Evolutionary conservation across 106 monocot species (phyloP).

Genomic region (Dioscorea dumetorum): DNA sequence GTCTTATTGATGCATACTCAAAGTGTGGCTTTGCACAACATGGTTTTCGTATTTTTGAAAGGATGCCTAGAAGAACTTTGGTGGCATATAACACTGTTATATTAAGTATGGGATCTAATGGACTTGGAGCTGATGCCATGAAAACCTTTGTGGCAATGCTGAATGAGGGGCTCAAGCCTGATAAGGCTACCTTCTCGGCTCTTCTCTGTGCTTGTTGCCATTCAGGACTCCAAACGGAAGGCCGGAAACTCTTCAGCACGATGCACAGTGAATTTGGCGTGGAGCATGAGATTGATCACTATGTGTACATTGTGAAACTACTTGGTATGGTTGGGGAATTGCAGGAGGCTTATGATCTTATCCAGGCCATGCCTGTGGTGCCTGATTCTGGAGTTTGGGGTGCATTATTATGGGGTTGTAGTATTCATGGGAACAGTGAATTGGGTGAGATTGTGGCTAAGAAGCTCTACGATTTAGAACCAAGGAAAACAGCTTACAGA

Average conservation of each 20-base stretch:
- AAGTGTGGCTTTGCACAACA: constrained; percentile 52
- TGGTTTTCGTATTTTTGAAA: constrained; percentile 28
- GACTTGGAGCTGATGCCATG: constrained; percentile 25
- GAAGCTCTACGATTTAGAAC: constrained; percentile 33
- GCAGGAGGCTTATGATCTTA: constrained; percentile 49
- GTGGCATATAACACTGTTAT: constrained; percentile 49
- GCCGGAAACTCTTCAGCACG: constrained; percentile 25
- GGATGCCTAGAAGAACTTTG: constrained; percentile 31
- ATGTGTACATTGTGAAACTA: constrained; percentile 64
- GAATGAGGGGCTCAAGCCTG: constrained; percentile 25
- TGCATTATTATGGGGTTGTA: constrained; percentile 66
- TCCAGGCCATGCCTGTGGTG: constrained; percentile 38
- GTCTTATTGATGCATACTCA: constrained; percentile 46
- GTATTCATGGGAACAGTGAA: constrained; percentile 38
- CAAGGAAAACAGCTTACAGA: constrained; percentile 43
- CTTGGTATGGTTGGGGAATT: constrained; percentile 42
- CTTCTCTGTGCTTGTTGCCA: constrained; percentile 63
- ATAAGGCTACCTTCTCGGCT: constrained; percentile 57
- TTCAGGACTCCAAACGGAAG: constrained; percentile 31
- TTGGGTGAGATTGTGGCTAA: constrained; percentile 33
- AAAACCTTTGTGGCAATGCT: constrained; percentile 37
- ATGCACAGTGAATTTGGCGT: constrained; percentile 51
- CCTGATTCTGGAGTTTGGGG: constrained; percentile 61
- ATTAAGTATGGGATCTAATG: constrained; percentile 46
- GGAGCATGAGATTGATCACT: constrained; percentile 43